Conservation (phyloP, 2,329 filamentous ascomycete genomes). For the Trichoderma atroviride region DNA sequence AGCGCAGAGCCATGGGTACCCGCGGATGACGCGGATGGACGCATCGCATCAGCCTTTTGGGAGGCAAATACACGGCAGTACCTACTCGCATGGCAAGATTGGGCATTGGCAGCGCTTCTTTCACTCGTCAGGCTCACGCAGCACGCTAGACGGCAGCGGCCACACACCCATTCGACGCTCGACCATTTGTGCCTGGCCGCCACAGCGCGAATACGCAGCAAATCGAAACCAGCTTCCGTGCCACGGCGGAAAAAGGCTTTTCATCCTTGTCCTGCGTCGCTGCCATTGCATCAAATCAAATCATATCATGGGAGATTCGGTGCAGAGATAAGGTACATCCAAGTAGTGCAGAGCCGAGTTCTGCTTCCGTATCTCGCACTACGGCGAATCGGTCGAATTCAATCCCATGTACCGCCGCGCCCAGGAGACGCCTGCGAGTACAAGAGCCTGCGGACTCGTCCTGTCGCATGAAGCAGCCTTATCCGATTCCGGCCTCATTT, state of each 20-base stretch:
- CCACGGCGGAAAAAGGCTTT: not conserved
- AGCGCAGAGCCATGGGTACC: constrained; percentile 22
- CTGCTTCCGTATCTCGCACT: not conserved
- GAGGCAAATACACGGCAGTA: not conserved
- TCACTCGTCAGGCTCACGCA: not conserved
- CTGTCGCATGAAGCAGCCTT: not conserved
- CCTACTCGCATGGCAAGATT: not conserved
- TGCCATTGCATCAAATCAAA: not conserved
- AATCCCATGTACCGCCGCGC: not conserved
- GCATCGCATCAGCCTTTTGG: constrained; percentile 1
- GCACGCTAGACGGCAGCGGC: not conserved
- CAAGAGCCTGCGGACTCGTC: not conserved
- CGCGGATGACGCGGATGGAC: constrained; percentile 17
- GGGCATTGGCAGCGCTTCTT: not conserved
- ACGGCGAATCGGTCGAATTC: not conserved
- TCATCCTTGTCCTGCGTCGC: not conserved
- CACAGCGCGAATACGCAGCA: not conserved
- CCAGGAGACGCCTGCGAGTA: not conserved
- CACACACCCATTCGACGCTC: not conserved
- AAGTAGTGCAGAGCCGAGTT: not conserved
- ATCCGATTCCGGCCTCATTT: constrained; percentile 18
- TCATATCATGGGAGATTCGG: not conserved
- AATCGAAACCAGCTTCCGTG: not conserved
- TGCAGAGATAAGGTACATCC: not conserved
- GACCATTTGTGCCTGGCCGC: not conserved